Evolutionary conservation across 306 rosid genomes (phyloP).

Genomic region (Ammopiptanthus mongolicus): DNA sequence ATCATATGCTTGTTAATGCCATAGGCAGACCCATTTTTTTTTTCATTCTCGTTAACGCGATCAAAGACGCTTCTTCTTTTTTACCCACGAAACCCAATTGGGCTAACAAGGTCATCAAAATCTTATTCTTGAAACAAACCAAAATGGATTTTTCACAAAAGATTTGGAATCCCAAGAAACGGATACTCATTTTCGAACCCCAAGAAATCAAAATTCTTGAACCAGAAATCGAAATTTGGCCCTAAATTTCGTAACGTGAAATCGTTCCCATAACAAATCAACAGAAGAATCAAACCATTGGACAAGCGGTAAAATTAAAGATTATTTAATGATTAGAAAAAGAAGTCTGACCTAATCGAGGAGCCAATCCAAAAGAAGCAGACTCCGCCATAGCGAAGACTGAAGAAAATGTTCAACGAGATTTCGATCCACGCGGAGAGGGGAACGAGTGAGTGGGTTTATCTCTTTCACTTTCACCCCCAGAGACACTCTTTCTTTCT

Average conservation of each 20-base stretch:
- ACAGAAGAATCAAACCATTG: background rate
- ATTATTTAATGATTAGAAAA: background rate
- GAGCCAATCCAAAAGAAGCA: slow-evolving; percentile 45
- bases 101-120: slow-evolving; percentile 3
- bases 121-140: background rate
- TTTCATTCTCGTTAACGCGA: too few relatives aligned
- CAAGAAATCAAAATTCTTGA: background rate
- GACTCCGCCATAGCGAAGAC: slow-evolving; percentile 58
- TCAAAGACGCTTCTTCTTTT: background rate
- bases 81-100: background rate
- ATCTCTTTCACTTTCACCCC: background rate
- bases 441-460: background rate
- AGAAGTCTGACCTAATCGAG: slow-evolving; percentile 65
- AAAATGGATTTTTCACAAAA: background rate
- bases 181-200: background rate
- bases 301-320: background rate
- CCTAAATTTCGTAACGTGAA: background rate
- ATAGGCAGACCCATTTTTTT: too few relatives aligned
- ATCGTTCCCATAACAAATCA: background rate
- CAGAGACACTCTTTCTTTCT: background rate
- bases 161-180: background rate
- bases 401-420: background rate
- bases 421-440: slow-evolving; percentile 26
- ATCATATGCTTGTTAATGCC: background rate
- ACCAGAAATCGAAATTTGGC: background rate